Evolutionary conservation across 208 protist species (phyloP).

Genomic region (Novymonas esmeraldas): DNA sequence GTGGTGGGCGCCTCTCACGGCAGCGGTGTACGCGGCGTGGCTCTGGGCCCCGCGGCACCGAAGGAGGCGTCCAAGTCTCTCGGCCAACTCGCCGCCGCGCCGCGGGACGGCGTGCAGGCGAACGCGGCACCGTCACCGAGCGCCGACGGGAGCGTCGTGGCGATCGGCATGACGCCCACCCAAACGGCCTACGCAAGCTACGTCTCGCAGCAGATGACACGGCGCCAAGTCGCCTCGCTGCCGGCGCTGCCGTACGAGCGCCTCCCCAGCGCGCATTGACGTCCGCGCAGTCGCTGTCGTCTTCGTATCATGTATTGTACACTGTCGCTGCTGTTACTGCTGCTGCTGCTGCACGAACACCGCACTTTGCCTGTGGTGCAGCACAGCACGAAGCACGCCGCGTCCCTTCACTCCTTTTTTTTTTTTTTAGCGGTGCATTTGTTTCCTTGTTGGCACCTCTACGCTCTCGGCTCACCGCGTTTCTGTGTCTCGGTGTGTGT

Average conservation of each 20-base stretch:
- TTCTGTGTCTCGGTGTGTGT: too few species aligned
- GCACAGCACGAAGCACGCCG: too few species aligned
- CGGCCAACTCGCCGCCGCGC: not conserved
- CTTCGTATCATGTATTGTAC: too few species aligned
- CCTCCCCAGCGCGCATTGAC: conserved; percentile 7
- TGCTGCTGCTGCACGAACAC: too few species aligned
- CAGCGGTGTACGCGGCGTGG: conserved; percentile 17
- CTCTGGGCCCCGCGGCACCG: not conserved
- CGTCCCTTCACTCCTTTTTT: too few species aligned
- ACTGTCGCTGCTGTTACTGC: too few species aligned
- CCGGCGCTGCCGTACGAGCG: conserved; percentile 66
- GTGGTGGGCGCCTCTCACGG: conserved; percentile 13
- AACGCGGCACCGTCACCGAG: conserved; percentile 1
- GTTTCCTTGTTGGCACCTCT: too few species aligned
- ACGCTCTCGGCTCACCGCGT: too few species aligned
- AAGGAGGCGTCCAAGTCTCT: not conserved
- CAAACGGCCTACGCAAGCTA: conserved; percentile 59
- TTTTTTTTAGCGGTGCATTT: too few species aligned
- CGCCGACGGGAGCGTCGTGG: conserved; percentile 9
- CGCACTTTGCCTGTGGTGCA: too few species aligned
- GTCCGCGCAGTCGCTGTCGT: too few species aligned
- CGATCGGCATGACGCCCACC: conserved; percentile 56
- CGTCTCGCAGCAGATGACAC: conserved; percentile 56
- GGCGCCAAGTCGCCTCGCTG: conserved; percentile 45
- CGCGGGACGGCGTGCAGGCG: not conserved